phyloP scores from a whole-genome alignment of 305 asterid genomes.

The Euphrasia arctica region DNA sequence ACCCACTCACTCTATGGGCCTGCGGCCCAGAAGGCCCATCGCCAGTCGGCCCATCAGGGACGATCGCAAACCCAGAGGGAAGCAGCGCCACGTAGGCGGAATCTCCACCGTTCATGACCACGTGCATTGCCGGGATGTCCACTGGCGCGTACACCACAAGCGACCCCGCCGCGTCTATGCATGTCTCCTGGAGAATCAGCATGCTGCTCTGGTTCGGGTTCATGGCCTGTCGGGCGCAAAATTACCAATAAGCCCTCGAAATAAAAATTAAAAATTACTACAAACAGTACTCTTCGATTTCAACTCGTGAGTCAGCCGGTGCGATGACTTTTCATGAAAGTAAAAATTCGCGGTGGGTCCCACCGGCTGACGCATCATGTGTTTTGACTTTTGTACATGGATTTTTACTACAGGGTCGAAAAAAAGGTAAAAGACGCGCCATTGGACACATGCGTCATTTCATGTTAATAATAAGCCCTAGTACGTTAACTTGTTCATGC shows the following conservation, averaged over 20 bases:
- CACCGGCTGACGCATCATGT: not conserved
- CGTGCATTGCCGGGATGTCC: constrained; percentile 93
- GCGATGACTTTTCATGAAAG: not conserved
- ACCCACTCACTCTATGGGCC: constrained; percentile 52
- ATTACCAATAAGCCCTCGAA: constrained; percentile 28
- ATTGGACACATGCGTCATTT: constrained; percentile 23
- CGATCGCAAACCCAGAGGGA: constrained; percentile 87
- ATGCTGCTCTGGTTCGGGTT: constrained; percentile 80
- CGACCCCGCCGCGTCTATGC: constrained; percentile 93
- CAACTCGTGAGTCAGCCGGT: too few relatives aligned
- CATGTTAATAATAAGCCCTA: not conserved
- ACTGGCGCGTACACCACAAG: constrained; percentile 98
- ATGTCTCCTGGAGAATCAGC: constrained; percentile 93
- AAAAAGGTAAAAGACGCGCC: not conserved
- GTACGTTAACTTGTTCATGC: not conserved
- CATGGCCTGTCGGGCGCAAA: constrained; percentile 44
- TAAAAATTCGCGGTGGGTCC: not conserved
- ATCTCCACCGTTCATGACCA: constrained; percentile 97
- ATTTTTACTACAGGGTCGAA: constrained; percentile 7
- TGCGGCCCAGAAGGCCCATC: constrained; percentile 35
- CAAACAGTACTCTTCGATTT: too few relatives aligned
- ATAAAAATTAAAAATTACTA: too few relatives aligned
- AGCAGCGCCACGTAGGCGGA: constrained; percentile 90
- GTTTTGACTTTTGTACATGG: constrained; percentile 10
- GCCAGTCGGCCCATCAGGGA: constrained; percentile 46